Evolutionary conservation across 805 yeast genomes (phyloP), one percentile per base, ranked within the genome.

Genomic region (Alloascoidea africana): DNA sequence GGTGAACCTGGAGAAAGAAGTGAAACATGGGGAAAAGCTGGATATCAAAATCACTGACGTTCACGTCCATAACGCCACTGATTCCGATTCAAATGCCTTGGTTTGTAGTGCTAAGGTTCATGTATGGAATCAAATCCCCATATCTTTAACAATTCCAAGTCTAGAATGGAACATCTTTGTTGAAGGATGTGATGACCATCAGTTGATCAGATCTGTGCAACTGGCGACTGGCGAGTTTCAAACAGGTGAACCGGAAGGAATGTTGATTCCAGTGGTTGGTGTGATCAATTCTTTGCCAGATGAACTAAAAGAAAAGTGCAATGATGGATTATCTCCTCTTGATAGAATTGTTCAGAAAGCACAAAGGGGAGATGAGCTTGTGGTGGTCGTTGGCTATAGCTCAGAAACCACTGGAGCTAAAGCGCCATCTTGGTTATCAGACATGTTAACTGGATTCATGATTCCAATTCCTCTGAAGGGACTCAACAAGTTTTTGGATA

Each of bases 161-260:
- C 39, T 63, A 4, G 40, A 46, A 3, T 65, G 70, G 68, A 49
- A 52, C 14, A 5, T 64, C 2, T 44, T 48, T 6, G 40, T 63
- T 14, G 49, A 58, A 4, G 66, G 60, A 44, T 66, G 72, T 44
- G 17, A 46, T 18, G 46, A 47, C 2, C 32, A 46, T 1, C 53
- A 56, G 11, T 42, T 46, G 1, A 54, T 64, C 5, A 38, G 44
- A 3, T 8, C 30, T 8, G 30, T 23, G 8, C 30, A 23, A 23
- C n/a, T 27, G 38, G 30, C 30, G 8, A 23, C 30, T 23, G n/a
- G 30, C n/a, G 30, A 23, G 30, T 23, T 23, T 23, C 13, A 23
- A 23, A 23, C 30, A 23, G 30, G 30, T 8, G 8, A 8, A n/a
- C 8, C 13, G n/a, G 30, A 23, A 23, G 30, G 30, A 8, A 23